A percentile compares a stretch with the other conserved stretches of the same genome.
Conservation (phyloP, 371 early-diverging fungal genomes). For the Rhizomucor miehei region DNA sequence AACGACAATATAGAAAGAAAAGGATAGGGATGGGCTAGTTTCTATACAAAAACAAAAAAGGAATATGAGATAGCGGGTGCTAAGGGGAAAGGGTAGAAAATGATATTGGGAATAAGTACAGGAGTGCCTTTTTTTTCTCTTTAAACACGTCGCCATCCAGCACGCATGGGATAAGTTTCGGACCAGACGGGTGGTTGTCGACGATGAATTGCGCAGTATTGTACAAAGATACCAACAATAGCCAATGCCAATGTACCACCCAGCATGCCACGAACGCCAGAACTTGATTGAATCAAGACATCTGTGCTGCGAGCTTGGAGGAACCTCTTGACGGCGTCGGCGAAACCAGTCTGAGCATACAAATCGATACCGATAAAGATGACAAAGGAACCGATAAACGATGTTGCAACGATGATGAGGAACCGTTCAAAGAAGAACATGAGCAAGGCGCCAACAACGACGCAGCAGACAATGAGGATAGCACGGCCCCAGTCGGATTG, state of each 20-base stretch:
- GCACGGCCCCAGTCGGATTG: conserved; percentile 52
- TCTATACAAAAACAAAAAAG: neutral
- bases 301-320: conserved; percentile 26
- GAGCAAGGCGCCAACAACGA: conserved; percentile 45
- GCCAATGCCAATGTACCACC: conserved; percentile 53
- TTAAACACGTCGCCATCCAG: conserved; percentile 35
- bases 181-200: conserved; percentile 27
- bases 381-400: conserved; percentile 55
- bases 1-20: no score
- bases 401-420: conserved; percentile 51
- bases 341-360: conserved; percentile 53
- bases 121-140: neutral
- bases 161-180: conserved; percentile 28
- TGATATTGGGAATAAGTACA: neutral
- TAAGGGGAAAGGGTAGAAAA: conserved; percentile 2
- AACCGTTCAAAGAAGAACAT: conserved; percentile 53
- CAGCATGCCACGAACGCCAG: conserved; percentile 54
- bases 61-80: neutral
- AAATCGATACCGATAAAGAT: conserved; percentile 58
- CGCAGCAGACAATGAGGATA: conserved; percentile 47
- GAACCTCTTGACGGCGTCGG: conserved; percentile 29
- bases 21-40: no score
- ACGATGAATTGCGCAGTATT: conserved; percentile 36
- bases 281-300: conserved; percentile 20
- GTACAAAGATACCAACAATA: conserved; percentile 49